Evolutionary conservation across 495 filamentous ascomycete species (phyloP), one percentile per base, ranked within the genome.

Genomic region (Aspergillus campestris): DNA sequence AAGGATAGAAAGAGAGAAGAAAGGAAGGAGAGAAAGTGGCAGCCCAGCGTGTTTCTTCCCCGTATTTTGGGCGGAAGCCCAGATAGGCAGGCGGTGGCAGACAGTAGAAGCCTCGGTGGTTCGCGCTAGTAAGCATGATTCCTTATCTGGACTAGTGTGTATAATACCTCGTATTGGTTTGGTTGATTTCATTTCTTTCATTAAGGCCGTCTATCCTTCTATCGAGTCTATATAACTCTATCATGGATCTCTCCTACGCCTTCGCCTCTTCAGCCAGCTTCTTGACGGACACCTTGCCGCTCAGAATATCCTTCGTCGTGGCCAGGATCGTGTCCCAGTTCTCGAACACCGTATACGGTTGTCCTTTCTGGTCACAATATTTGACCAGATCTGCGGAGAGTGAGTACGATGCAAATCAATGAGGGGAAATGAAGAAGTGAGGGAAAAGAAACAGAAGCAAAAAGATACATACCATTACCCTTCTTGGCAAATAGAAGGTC

Each of bases 401-500:
- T 57, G 28, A 54, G 42, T 32, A 24, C 31, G 14, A 12, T 8
- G 40, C n/a, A 27, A 39, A 24, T 11, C 12, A 40, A 10, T 8
- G 12, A n/a, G n/a, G 11, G 36, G 14, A 35, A 35, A 39, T n/a
- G 6, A 15, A 43, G 24, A 50, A 8, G 32, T 24, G 6, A 31
- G 27, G 35, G 13, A 48, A 36, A 30, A 14, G 8, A 24, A 11
- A 34, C 13, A n/a, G 7, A 15, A n/a, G 37, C 29, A 14, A 42
- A 30, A 34, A 34, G 39, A 35, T 11, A 64, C 74, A 42, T 77
- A 92, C 88, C 89, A 61, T 86, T 77, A 7, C 87, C 90, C 31
- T 84, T 78, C 74, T 96, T 97, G 40, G 89, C 89, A 59, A 95
- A 95, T 12, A 95, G 65, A 34, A 95, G 61, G 58, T 95, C 86